Conservation (phyloP, 768 basidiomycete species). For the Boletus rubescentipes region DNA sequence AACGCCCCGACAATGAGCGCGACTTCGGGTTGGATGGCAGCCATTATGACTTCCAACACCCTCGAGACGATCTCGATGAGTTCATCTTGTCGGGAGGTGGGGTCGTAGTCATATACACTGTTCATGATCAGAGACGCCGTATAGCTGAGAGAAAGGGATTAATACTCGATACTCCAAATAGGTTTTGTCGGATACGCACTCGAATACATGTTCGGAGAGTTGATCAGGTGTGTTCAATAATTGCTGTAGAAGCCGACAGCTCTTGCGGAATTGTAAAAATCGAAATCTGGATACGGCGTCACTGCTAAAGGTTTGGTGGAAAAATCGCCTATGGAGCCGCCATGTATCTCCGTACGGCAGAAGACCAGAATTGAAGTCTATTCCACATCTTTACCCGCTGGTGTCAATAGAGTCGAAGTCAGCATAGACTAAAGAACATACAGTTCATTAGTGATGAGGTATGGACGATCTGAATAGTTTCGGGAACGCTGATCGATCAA, state of each 20-base stretch:
- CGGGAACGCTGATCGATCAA: too few relatives aligned
- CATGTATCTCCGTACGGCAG: constrained; percentile 19
- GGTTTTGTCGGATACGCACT: constrained; percentile 14
- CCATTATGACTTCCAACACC: background rate
- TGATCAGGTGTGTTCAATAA: constrained; percentile 34
- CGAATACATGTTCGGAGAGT: constrained; percentile 30
- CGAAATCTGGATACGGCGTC: constrained; percentile 18
- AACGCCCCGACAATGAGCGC: background rate
- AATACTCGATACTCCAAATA: too few relatives aligned
- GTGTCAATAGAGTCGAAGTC: too few relatives aligned
- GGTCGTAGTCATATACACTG: constrained; percentile 7
- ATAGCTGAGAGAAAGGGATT: background rate
- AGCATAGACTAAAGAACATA: too few relatives aligned
- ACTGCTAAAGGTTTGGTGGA: constrained; percentile 13
- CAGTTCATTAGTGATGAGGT: too few relatives aligned
- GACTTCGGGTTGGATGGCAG: background rate
- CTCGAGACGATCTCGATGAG: background rate
- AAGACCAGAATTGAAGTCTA: constrained; percentile 11
- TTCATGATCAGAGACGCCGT: constrained; percentile 1
- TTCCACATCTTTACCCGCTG: too few relatives aligned
- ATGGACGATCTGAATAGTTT: too few relatives aligned
- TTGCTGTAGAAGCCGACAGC: constrained; percentile 29
- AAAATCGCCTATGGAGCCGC: constrained; percentile 17
- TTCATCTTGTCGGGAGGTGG: background rate
- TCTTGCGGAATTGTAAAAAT: constrained; percentile 26